Percentiles rank a stretch among this genome's conserved stretches.
These are phyloP conservation scores for Barnettozyma californica DNA, from an alignment of 805 yeast genomes.

Conservation along the genomic window DNA sequence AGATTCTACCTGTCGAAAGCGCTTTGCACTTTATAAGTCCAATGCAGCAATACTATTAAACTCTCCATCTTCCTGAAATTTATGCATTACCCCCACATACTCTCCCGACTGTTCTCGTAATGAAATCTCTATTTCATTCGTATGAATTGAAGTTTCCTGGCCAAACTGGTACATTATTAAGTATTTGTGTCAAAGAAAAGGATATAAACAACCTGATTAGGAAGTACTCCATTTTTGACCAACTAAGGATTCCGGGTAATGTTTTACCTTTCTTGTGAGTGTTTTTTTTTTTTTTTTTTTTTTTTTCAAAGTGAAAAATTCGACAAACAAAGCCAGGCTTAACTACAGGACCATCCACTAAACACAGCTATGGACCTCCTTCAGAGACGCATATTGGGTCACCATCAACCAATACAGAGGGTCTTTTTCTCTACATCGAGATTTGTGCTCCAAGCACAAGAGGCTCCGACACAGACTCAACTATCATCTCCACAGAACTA, in stretches of 20 bases:
- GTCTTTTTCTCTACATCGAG: conserved; percentile 8
- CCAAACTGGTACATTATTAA: too few species aligned
- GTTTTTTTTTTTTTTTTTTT: neutral
- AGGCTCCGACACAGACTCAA: neutral
- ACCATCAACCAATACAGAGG: conserved; percentile 6
- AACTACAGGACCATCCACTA: neutral
- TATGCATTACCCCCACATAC: too few species aligned
- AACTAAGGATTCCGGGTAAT: conserved; percentile 4
- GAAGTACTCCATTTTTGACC: neutral
- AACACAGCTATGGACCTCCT: conserved; percentile 4
- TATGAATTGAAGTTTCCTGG: too few species aligned
- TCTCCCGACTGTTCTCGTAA: too few species aligned
- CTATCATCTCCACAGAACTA: neutral
- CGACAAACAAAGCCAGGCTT: neutral
- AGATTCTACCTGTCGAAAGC: too few species aligned
- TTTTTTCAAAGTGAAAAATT: conserved; percentile 7
- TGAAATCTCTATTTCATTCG: too few species aligned
- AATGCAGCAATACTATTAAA: too few species aligned
- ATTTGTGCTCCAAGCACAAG: conserved; percentile 3
- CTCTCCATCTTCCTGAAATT: too few species aligned
- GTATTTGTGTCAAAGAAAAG: neutral
- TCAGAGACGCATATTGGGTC: conserved; percentile 6
- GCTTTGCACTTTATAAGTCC: too few species aligned
- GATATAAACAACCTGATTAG: neutral
- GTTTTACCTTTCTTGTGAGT: neutral